Conservation (phyloP, 352 stramenopile species). For the Phytophthora pluvialis region DNA sequence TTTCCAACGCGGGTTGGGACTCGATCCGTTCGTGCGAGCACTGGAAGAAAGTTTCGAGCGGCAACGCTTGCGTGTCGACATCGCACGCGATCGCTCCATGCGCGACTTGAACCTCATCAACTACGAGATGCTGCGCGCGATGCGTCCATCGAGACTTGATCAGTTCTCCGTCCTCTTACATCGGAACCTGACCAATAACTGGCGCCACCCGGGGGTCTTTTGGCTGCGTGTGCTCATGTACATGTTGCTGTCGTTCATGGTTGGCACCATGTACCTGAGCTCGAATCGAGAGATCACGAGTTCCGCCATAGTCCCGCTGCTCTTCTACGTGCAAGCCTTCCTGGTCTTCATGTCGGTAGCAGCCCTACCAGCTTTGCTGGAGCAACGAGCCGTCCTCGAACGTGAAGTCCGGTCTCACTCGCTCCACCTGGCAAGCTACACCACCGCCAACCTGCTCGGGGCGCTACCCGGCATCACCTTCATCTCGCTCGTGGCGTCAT, state of each 20-base stretch:
- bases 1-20: slow-evolving; percentile 42
- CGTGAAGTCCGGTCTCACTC: slow-evolving; percentile 67
- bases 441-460: slow-evolving; percentile 74
- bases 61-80: slow-evolving; percentile 36
- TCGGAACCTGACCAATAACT: slow-evolving; percentile 66
- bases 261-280: slow-evolving; percentile 76
- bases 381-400: slow-evolving; percentile 85
- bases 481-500: slow-evolving; percentile 62
- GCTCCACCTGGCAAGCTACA: slow-evolving; percentile 79
- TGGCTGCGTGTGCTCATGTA: slow-evolving; percentile 86
- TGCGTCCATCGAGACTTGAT: slow-evolving; percentile 45
- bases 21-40: slow-evolving; percentile 41
- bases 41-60: slow-evolving; percentile 39
- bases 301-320: slow-evolving; percentile 56
- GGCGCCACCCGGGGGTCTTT: slow-evolving; percentile 74
- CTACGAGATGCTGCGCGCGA: slow-evolving; percentile 42
- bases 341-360: slow-evolving; percentile 93
- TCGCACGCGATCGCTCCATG: slow-evolving; percentile 41
- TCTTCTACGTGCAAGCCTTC: slow-evolving; percentile 92
- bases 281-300: slow-evolving; percentile 48
- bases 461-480: slow-evolving; percentile 68
- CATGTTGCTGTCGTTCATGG: slow-evolving; percentile 69
- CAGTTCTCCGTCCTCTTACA: slow-evolving; percentile 66
- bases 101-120: slow-evolving; percentile 31
- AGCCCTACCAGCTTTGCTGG: slow-evolving; percentile 83